Conservation (phyloP, 2,329 filamentous ascomycete genomes). For the Diaporthe vaccinii region DNA sequence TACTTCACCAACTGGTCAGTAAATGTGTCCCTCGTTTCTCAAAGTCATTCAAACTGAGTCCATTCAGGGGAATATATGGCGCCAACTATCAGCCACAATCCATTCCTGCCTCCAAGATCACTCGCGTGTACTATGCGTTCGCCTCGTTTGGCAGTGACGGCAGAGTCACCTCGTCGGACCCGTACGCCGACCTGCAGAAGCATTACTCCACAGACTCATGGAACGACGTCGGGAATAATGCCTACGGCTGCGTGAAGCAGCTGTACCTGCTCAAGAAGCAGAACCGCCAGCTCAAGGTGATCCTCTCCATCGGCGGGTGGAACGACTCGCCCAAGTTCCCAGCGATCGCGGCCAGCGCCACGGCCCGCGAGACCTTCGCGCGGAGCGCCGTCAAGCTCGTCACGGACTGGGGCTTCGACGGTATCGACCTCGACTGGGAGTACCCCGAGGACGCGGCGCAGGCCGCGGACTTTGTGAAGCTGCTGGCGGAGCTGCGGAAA, state of each 20-base stretch:
- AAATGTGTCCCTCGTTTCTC: neutral
- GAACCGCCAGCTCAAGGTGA: conserved; percentile 81
- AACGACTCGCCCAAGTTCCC: conserved; percentile 80
- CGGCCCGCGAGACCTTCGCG: conserved; percentile 76
- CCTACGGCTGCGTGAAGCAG: conserved; percentile 84
- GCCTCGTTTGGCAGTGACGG: conserved; percentile 61
- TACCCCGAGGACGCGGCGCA: conserved; percentile 57
- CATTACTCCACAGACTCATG: conserved; percentile 77
- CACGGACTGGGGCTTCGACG: conserved; percentile 74
- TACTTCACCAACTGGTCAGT: conserved; percentile 70
- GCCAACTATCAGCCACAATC: conserved; percentile 74
- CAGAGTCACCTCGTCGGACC: conserved; percentile 69
- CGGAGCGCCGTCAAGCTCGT: conserved; percentile 76
- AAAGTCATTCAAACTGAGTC: neutral
- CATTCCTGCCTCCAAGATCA: conserved; percentile 76
- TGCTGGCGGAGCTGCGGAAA: conserved; percentile 58
- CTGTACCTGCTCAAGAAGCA: conserved; percentile 81
- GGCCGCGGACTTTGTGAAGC: conserved; percentile 53
- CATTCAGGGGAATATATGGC: conserved; percentile 55
- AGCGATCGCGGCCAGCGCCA: conserved; percentile 70
- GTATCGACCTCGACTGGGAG: conserved; percentile 71
- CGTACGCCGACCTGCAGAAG: conserved; percentile 75
- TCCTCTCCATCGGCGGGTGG: conserved; percentile 89
- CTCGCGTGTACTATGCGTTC: conserved; percentile 78
- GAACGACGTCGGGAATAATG: conserved; percentile 69